Evolutionary conservation across 306 rosid genomes (phyloP), one percentile per base, ranked within the genome.

Genomic region (Benincasa hispida): DNA sequence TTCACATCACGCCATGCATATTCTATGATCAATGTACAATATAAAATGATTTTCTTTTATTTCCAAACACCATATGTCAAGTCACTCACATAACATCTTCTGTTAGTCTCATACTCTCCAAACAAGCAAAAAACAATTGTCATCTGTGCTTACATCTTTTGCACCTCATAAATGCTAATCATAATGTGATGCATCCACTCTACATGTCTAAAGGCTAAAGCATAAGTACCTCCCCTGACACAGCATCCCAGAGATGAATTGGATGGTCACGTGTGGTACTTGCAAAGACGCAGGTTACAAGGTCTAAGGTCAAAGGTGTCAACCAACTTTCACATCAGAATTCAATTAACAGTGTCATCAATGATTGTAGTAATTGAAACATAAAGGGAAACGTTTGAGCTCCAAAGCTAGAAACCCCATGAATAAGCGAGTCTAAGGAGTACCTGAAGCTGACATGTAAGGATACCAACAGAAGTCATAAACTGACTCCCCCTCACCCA

Each of bases 391-490:
- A 27, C 6, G 5, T 59, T 60, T 76, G 14, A 50, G 25, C 27
- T 12, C 14, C 15, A 57, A 22, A 60, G 21, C 14, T 19, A 35
- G 47, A 57, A 13, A 37, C 61, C 57, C 48, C 35, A 56, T 14
- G 68, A 65, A 45, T 56, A 66, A 54, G 34, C 34, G 63, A 39
- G 76, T 42, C 30, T 51, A 54, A 75, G 76, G 73, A 77, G 85
- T 77, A 92, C 98, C 98, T 89, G 96, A 84, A 28, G 91, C 87
- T 81, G 97, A 89, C 98, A 94, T 94, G 86, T 87, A 94, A 22
- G 98, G 98, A 75, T 94, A 94, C 98, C 98, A 94, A 83, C 97
- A 90, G 78, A 83, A 94, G 82, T 94, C 98, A 66, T 94, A 93
- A 25, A 91, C 84, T 30, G 98, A 84, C 83, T 94, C 98, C 79